phyloP scores from a whole-genome alignment of 2,329 filamentous ascomycete genomes.

The Clonostachys byssicola region DNA sequence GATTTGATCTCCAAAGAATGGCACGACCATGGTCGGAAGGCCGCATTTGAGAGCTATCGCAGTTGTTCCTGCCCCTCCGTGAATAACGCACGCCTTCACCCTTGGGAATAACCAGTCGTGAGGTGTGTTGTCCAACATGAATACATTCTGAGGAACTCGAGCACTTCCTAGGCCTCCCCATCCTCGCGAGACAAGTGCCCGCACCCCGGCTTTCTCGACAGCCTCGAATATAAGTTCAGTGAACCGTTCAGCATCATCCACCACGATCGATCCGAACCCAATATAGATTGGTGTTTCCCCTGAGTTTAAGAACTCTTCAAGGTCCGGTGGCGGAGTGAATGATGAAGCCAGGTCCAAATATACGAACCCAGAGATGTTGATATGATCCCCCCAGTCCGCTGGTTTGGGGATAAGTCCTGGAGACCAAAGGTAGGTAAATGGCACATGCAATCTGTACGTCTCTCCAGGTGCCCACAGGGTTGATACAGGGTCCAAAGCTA shows the following conservation, averaged over 20 bases:
- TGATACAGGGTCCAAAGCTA: conserved; percentile 69
- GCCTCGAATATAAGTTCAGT: conserved; percentile 70
- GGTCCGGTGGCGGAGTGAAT: conserved; percentile 52
- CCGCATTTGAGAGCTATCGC: conserved; percentile 70
- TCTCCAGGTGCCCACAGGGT: conserved; percentile 74
- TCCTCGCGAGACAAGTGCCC: conserved; percentile 70
- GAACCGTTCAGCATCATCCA: conserved; percentile 66
- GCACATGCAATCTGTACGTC: conserved; percentile 68
- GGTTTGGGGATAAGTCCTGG: conserved; percentile 64
- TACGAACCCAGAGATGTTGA: conserved; percentile 75
- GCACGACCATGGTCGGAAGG: conserved; percentile 71
- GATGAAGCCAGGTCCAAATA: conserved; percentile 66
- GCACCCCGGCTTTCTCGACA: conserved; percentile 59
- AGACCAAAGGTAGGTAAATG: conserved; percentile 72
- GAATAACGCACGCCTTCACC: conserved; percentile 64
- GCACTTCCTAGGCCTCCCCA: conserved; percentile 67
- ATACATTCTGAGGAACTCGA: conserved; percentile 57
- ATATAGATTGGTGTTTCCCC: conserved; percentile 66
- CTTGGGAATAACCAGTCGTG: conserved; percentile 75
- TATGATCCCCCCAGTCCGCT: conserved; percentile 62
- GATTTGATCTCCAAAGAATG: conserved; percentile 76
- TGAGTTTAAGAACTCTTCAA: conserved; percentile 50
- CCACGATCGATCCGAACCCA: conserved; percentile 72
- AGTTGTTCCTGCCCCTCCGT: conserved; percentile 75
- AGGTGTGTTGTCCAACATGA: conserved; percentile 69